phyloP scores from a whole-genome alignment of 352 stramenopile genomes.

The Pythium dissotocum region DNA sequence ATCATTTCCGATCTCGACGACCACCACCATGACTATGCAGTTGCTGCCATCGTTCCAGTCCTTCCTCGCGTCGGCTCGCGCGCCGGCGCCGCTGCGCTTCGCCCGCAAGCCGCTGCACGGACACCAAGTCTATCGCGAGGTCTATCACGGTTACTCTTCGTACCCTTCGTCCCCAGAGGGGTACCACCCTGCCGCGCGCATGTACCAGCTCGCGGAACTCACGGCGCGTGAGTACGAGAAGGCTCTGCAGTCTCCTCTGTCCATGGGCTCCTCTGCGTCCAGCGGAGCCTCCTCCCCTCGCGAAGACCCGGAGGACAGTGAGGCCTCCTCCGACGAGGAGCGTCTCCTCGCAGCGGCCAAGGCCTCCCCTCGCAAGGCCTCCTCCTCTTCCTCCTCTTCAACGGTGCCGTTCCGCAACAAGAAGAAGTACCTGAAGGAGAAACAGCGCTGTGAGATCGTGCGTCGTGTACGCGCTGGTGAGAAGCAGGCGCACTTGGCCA shows the following conservation, averaged over 20 bases:
- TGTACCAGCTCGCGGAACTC: slow-evolving; percentile 22
- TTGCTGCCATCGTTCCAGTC: slow-evolving; percentile 58
- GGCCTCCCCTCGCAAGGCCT: no score
- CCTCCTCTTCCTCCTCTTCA: not conserved
- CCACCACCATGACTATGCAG: slow-evolving; percentile 40
- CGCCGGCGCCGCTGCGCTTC: slow-evolving; percentile 24
- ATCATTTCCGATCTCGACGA: slow-evolving; percentile 17
- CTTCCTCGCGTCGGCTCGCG: slow-evolving; percentile 47
- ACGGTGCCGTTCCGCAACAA: slow-evolving; percentile 37
- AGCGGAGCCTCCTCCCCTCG: not conserved
- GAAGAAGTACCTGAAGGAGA: slow-evolving; percentile 75
- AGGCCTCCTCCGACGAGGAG: slow-evolving; percentile 21
- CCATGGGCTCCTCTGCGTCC: slow-evolving; percentile 1
- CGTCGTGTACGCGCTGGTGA: slow-evolving; percentile 52
- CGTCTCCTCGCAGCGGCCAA: not conserved
- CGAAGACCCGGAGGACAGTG: slow-evolving; percentile 11
- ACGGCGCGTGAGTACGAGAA: slow-evolving; percentile 19
- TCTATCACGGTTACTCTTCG: not conserved
- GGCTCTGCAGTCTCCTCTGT: slow-evolving; percentile 16
- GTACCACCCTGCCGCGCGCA: slow-evolving; percentile 3
- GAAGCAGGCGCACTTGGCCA: slow-evolving; percentile 60
- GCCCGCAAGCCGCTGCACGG: slow-evolving; percentile 4
- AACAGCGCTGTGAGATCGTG: slow-evolving; percentile 65
- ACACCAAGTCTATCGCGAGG: not conserved
- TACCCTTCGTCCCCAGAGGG: not conserved